A percentile compares a stretch with the other conserved stretches of the same genome.
These are phyloP conservation scores for Phoma herbarum DNA, from an alignment of 2,329 filamentous ascomycete genomes.

Conservation along the genomic window DNA sequence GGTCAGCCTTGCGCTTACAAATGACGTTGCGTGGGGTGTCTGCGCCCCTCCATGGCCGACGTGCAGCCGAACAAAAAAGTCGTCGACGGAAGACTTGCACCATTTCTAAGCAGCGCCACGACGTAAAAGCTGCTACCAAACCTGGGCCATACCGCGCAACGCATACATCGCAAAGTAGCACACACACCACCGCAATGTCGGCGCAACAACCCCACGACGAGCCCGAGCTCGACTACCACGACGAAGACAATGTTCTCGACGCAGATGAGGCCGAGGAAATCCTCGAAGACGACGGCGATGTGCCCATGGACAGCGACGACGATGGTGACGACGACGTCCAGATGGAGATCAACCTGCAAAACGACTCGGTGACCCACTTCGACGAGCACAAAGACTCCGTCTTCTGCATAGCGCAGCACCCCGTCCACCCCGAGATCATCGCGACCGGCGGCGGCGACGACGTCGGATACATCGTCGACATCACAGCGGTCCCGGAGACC, in stretches of 20 bases:
- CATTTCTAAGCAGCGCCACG: constrained; percentile 48
- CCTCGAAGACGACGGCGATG: constrained; percentile 71
- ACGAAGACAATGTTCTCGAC: constrained; percentile 76
- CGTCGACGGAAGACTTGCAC: constrained; percentile 33
- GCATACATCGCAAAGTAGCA: background rate
- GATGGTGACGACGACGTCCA: constrained; percentile 62
- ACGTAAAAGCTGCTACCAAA: background rate
- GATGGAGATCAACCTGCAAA: constrained; percentile 80
- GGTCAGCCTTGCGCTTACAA: constrained; percentile 26
- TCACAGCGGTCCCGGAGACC: constrained; percentile 68
- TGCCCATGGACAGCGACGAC: constrained; percentile 82
- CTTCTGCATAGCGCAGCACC: constrained; percentile 95
- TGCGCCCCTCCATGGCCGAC: constrained; percentile 33
- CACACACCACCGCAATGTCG: constrained; percentile 28
- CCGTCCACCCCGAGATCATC: constrained; percentile 76
- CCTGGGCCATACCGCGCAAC: background rate
- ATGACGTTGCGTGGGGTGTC: constrained; percentile 45
- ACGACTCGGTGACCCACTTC: constrained; percentile 94
- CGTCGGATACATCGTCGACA: constrained; percentile 86
- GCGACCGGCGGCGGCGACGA: constrained; percentile 90
- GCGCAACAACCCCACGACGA: constrained; percentile 42
- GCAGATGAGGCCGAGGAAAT: constrained; percentile 82
- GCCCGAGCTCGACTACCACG: constrained; percentile 59
- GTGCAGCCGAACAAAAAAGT: constrained; percentile 43
- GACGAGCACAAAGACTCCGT: constrained; percentile 90